Conservation (phyloP, 1,284 basidiomycete genomes). For the Rhodotorula sp. region DNA sequence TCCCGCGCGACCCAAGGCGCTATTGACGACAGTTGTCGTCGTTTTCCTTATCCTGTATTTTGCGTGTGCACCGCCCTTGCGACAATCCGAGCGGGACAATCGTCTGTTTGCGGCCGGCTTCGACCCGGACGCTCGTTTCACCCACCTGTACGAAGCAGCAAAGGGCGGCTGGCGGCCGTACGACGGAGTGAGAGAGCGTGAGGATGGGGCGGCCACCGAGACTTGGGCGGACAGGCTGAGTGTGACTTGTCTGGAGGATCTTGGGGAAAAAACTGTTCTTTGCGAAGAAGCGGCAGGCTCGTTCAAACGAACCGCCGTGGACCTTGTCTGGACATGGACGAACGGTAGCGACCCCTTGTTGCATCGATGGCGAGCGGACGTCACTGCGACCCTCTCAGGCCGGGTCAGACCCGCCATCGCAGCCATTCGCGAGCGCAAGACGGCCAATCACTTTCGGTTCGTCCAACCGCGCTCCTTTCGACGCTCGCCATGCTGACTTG, state of each 20-base stretch:
- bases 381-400: background rate
- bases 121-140: constrained; percentile 2
- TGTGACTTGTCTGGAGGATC: constrained; percentile 2
- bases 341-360: constrained; percentile 24
- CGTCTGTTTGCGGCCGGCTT: background rate
- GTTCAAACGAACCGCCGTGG: background rate
- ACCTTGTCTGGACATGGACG: constrained; percentile 18
- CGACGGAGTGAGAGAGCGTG: background rate
- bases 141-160: background rate
- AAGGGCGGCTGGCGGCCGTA: background rate
- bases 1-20: background rate
- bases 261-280: constrained; percentile 1
- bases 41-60: background rate
- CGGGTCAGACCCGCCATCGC: background rate
- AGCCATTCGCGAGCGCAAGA: background rate
- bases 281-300: constrained; percentile 1
- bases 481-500: too few species aligned
- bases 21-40: background rate
- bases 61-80: too few species aligned
- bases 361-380: constrained; percentile 6
- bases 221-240: background rate
- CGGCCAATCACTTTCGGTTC: constrained; percentile 27
- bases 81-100: background rate
- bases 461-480: background rate
- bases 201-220: background rate